Base-by-base conservation (phyloP, 2,329 filamentous ascomycete genomes). In the Trichophyton rubrum region DNA sequence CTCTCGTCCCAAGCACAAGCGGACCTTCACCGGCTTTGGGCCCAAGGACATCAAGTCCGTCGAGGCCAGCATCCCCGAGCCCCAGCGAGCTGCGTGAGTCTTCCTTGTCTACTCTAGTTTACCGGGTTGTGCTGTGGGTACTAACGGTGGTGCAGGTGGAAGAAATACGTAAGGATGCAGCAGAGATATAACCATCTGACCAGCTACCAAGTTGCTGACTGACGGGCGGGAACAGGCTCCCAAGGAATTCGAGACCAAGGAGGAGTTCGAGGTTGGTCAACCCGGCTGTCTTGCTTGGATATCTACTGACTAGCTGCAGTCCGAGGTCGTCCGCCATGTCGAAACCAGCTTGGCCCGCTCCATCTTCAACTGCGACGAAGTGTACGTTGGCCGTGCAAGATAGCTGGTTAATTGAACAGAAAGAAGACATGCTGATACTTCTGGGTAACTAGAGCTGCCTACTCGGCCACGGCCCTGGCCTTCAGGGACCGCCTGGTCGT, bases 331-430 rank as follows among this genome's bases (percentile, higher is more conserved):
- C 65, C 86, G 87, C 66, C 93, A 99, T 79, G 89, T 99, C 70
- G 93, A 99, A 77, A 97, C 93, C 2, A 96, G 91, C 2, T 82
- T 99, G 63, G 93, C 93, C 64, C 89, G 93, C 63, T 96, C 91
- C 70, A 84, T 99, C 73, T 97, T 92, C 83, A 99, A 99, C 76
- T 99, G 93, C 76, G 91, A 99, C 78, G 93, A 99, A 76, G 74
- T 80, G 74, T 82, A 68, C 64, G 77, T 33, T 43, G 7, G 22
- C 3, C 1, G 3, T 24, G 22, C 22, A 24, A 24, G 22, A 24
- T 24, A 24, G 22, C 22, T 24, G 3, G 22, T 24, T 24, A n/a
- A n/a, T n/a, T n/a, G n/a, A n/a, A 24, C 22, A 2, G 3, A 24
- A 2, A 24, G 22, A 24, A 24, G 22, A 24, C 22, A 30, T 27